phyloP scores from a whole-genome alignment of 2,329 filamentous ascomycete species.

The Cordyceps pruinosa region DNA sequence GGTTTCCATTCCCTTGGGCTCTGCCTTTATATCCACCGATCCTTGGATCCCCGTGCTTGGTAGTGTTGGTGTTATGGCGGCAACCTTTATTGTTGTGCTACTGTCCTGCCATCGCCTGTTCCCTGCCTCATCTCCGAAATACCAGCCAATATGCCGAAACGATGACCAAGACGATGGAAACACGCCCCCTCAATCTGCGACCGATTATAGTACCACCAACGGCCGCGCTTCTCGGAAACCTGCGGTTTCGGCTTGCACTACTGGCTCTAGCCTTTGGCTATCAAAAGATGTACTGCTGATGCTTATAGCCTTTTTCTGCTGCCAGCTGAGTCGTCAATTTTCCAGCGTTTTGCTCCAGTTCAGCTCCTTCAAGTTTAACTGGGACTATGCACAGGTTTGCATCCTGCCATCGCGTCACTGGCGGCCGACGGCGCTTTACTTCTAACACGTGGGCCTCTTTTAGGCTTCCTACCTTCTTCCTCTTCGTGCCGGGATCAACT shows the following conservation, averaged over 20 bases:
- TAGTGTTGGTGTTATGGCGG: neutral
- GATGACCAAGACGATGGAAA: neutral
- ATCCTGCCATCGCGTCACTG: neutral
- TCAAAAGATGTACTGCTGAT: neutral
- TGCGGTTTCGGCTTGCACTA: neutral
- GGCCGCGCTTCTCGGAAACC: neutral
- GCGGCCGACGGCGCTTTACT: neutral
- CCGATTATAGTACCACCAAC: neutral
- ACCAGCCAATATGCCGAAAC: neutral
- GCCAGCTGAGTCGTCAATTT: neutral
- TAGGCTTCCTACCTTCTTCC: slow-evolving; percentile 17
- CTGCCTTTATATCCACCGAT: neutral
- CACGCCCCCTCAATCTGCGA: neutral
- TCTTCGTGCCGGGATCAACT: slow-evolving; percentile 13
- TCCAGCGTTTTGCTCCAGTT: neutral
- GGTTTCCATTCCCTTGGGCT: neutral
- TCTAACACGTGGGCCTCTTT: neutral
- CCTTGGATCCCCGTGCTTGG: neutral
- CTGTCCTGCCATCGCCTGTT: neutral
- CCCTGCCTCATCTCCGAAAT: neutral
- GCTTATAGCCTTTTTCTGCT: neutral
- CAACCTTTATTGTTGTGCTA: neutral
- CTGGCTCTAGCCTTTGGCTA: neutral
- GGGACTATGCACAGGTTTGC: neutral
- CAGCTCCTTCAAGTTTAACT: neutral